Percentiles rank a stretch among this genome's conserved stretches.
Evolutionary conservation across 441 rosid genomes (phyloP).

Genomic region (Gossypium aridum): DNA sequence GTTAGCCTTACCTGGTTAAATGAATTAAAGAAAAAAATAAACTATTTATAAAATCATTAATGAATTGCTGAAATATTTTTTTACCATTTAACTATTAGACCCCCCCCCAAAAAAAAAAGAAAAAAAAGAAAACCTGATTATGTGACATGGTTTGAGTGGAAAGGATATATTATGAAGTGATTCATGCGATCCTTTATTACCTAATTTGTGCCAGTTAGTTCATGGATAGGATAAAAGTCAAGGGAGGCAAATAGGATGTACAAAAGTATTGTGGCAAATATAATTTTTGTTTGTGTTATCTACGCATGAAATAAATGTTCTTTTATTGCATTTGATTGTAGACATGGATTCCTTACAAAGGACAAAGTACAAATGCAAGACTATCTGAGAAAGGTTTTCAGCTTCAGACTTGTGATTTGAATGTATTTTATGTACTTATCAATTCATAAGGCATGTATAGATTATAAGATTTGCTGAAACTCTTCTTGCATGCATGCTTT

Average conservation of each 20-base stretch:
- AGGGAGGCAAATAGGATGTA: background rate
- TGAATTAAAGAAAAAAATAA: too few species aligned
- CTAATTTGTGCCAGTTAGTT: background rate
- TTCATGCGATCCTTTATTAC: background rate
- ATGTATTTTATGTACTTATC: constrained; percentile 7
- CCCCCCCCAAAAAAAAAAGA: too few species aligned
- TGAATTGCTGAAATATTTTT: too few species aligned
- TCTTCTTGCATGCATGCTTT: constrained; percentile 12
- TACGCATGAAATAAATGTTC: background rate
- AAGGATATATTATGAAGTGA: background rate
- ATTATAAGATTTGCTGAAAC: background rate
- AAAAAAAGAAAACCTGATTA: background rate
- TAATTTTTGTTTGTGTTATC: background rate
- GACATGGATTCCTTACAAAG: constrained; percentile 96
- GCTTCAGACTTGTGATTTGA: constrained; percentile 7
- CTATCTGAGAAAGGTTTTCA: constrained; percentile 73
- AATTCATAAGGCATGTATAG: background rate
- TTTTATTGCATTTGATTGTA: constrained; percentile 20
- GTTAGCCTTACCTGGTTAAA: too few species aligned
- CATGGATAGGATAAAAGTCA: background rate
- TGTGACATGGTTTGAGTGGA: background rate
- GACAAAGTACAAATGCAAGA: constrained; percentile 56
- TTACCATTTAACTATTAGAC: too few species aligned
- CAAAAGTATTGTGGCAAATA: background rate
- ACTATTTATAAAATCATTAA: too few species aligned